Evolutionary conservation across 768 basidiomycete genomes (phyloP).

Genomic region (Hericium erinaceus): DNA sequence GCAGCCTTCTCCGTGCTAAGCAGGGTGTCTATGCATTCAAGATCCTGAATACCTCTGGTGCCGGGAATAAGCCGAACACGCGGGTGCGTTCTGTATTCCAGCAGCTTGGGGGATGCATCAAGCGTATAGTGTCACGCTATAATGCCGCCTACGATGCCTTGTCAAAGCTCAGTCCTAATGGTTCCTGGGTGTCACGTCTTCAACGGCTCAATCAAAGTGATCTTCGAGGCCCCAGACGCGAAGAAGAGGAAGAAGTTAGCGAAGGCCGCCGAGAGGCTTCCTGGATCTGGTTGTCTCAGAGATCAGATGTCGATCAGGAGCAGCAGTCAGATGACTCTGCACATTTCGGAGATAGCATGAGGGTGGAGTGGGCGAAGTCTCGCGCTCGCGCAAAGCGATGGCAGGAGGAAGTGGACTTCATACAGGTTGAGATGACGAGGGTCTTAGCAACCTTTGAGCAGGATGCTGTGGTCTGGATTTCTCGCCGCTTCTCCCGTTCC

Average conservation of each 20-base stretch:
- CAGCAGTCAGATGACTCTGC: neutral
- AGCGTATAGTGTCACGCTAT: neutral
- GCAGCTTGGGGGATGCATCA: neutral
- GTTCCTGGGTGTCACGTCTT: neutral
- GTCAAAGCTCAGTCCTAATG: neutral
- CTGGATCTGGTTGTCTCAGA: conserved; percentile 15
- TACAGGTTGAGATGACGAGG: conserved; percentile 27
- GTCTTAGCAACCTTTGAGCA: conserved; percentile 14
- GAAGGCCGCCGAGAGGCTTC: conserved; percentile 7
- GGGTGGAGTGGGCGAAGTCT: conserved; percentile 14
- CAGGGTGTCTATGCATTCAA: conserved; percentile 1
- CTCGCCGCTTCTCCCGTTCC: neutral
- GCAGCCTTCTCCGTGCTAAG: conserved; percentile 2
- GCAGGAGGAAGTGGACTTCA: conserved; percentile 26
- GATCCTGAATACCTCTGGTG: conserved; percentile 2
- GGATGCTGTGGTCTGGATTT: conserved; percentile 14
- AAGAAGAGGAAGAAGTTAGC: neutral
- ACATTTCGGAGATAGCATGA: conserved; percentile 1
- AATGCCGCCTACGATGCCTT: neutral
- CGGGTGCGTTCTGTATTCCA: neutral
- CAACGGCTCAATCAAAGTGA: neutral
- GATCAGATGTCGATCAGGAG: no score
- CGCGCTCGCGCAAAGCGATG: conserved; percentile 23
- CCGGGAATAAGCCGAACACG: conserved; percentile 1
- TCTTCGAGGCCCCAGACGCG: neutral